phyloP scores from a whole-genome alignment of 352 stramenopile species.

The Peronospora tabacina region DNA sequence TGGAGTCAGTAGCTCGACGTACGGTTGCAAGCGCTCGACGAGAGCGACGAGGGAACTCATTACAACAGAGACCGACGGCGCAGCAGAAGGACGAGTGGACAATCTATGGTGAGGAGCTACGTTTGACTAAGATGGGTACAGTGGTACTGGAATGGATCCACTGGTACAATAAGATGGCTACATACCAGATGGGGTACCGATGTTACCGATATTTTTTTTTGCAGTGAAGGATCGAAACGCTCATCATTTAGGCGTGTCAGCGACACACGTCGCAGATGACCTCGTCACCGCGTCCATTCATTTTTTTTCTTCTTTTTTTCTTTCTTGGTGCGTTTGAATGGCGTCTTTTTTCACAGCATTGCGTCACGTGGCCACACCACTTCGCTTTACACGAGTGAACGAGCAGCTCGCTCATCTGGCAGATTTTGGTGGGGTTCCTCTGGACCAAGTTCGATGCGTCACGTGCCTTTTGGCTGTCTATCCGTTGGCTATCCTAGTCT shows the following conservation, averaged over 20 bases:
- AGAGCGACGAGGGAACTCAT: constrained; percentile 40
- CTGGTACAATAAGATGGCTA: not conserved
- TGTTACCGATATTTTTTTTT: not conserved
- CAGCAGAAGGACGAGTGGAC: constrained; percentile 5
- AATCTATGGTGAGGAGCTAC: constrained; percentile 9
- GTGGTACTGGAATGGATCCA: not conserved
- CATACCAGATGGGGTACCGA: too few relatives aligned
- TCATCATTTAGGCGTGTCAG: constrained; percentile 21
- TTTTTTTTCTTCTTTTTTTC: too few relatives aligned
- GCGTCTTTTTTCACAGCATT: not conserved
- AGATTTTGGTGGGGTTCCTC: constrained; percentile 30
- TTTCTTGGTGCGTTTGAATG: too few relatives aligned
- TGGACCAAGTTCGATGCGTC: constrained; percentile 74
- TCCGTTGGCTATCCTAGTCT: constrained; percentile 87
- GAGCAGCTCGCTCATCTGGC: constrained; percentile 36
- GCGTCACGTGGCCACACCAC: constrained; percentile 24
- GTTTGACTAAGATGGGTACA: constrained; percentile 4
- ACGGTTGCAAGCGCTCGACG: constrained; percentile 37
- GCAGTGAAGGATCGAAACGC: too few relatives aligned
- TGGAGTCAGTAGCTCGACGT: constrained; percentile 44
- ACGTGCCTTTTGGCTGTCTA: constrained; percentile 90
- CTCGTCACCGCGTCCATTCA: constrained; percentile 18
- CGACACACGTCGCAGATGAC: constrained; percentile 18
- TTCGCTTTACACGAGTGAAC: constrained; percentile 46
- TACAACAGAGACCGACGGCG: not conserved